Conservation (phyloP, 2,329 filamentous ascomycete species). For the Phyllosticta capitalensis region DNA sequence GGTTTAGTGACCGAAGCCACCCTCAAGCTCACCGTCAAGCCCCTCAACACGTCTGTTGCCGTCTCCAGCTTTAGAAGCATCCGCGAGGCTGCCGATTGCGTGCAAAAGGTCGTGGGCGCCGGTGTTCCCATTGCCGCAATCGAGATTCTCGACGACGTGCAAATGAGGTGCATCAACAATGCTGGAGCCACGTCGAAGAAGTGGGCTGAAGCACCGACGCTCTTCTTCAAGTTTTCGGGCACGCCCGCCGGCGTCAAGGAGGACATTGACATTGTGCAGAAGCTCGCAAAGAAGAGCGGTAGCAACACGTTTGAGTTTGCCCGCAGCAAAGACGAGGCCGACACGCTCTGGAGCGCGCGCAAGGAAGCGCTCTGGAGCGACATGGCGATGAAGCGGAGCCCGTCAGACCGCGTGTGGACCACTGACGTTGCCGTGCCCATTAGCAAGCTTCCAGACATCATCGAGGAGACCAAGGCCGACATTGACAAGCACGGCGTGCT, state of each 20-base stretch:
- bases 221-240: conserved; percentile 69
- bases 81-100: conserved; percentile 67
- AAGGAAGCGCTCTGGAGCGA: conserved; percentile 68
- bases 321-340: conserved; percentile 51
- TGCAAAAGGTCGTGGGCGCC: conserved; percentile 66
- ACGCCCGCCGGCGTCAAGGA: conserved; percentile 64
- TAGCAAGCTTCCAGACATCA: conserved; percentile 60
- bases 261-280: conserved; percentile 60
- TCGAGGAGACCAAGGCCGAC: conserved; percentile 64
- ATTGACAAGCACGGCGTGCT: conserved; percentile 54
- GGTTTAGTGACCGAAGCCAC: conserved; percentile 87
- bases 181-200: conserved; percentile 53
- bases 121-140: conserved; percentile 84
- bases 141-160: conserved; percentile 84
- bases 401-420: conserved; percentile 57
- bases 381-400: conserved; percentile 52
- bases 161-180: conserved; percentile 68
- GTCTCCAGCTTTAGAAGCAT: conserved; percentile 57
- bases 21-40: conserved; percentile 74
- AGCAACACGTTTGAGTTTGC: conserved; percentile 64
- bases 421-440: conserved; percentile 76
- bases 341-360: conserved; percentile 64
- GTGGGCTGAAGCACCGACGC: conserved; percentile 61
- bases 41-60: conserved; percentile 70
- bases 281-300: conserved; percentile 49